Conservation (phyloP, 1,139 yeast species). For the Blastobotrys persicus region DNA sequence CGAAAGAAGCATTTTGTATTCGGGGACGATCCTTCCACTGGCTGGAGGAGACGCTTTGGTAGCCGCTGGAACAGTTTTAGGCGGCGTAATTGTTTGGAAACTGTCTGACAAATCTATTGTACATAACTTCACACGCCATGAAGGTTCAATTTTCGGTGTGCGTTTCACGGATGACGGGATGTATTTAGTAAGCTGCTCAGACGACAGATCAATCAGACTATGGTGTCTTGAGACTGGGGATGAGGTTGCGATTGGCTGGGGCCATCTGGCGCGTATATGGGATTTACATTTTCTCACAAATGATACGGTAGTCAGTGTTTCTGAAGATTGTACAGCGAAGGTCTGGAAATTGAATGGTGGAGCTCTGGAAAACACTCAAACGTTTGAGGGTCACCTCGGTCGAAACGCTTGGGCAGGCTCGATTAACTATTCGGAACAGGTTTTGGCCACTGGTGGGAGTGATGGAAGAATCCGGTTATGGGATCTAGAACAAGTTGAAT, state of each 20-base stretch:
- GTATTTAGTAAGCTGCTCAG: conserved; percentile 77
- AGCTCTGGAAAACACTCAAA: conserved; percentile 44
- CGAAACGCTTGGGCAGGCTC: conserved; percentile 88
- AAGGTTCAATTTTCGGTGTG: conserved; percentile 88
- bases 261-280: conserved; percentile 96
- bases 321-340: conserved; percentile 90
- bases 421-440: conserved; percentile 44
- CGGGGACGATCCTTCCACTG: conserved; percentile 66
- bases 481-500: conserved; percentile 43
- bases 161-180: conserved; percentile 56
- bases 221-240: conserved; percentile 60
- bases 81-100: conserved; percentile 77
- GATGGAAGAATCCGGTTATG: conserved; percentile 76
- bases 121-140: conserved; percentile 67
- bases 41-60: conserved; percentile 47
- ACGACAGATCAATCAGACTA: conserved; percentile 81
- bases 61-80: conserved; percentile 92
- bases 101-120: conserved; percentile 43
- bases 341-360: conserved; percentile 53
- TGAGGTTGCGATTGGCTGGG: conserved; percentile 83
- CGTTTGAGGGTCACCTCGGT: conserved; percentile 70
- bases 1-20: conserved; percentile 81
- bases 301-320: conserved; percentile 55
- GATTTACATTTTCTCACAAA: conserved; percentile 56
- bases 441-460: conserved; percentile 76